A percentile compares a stretch with the other conserved stretches of the same genome.
phyloP scores from a whole-genome alignment of 306 rosid species.

The Calophaca sinica region DNA sequence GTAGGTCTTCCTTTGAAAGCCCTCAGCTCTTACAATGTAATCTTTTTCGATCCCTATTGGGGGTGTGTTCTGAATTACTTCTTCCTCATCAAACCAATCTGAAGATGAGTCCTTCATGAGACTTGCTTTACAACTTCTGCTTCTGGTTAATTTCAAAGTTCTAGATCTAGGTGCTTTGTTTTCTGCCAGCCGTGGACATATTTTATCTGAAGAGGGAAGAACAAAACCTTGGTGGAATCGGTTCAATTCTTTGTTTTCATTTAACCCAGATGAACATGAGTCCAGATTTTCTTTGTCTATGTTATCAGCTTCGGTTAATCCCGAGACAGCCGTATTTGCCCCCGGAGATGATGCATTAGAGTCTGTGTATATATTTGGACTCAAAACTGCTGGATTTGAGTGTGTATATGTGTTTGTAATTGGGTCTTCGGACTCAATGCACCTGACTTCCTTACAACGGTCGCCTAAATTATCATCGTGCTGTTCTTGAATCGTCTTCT shows the following conservation, averaged over 20 bases:
- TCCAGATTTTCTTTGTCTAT: conserved; percentile 53
- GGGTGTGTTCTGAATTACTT: conserved; percentile 58
- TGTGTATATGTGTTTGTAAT: conserved; percentile 43
- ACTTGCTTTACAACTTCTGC: conserved; percentile 82
- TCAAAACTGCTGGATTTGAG: conserved; percentile 54
- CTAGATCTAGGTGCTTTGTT: conserved; percentile 46
- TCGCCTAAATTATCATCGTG: conserved; percentile 54
- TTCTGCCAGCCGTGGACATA: conserved; percentile 53
- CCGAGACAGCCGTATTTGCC: conserved; percentile 58
- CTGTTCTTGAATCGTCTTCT: conserved; percentile 56
- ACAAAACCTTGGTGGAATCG: conserved; percentile 46
- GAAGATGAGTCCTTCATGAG: conserved; percentile 55
- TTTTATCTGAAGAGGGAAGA: conserved; percentile 54
- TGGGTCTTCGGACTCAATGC: conserved; percentile 66
- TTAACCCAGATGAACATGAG: conserved; percentile 46
- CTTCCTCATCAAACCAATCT: conserved; percentile 64
- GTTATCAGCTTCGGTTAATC: conserved; percentile 51
- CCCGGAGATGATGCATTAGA: conserved; percentile 60
- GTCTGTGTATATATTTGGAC: conserved; percentile 50
- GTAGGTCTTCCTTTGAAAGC: conserved; percentile 51
- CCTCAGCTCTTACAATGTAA: conserved; percentile 57
- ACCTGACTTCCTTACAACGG: conserved; percentile 62
- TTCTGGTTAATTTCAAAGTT: conserved; percentile 60
- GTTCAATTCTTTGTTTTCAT: conserved; percentile 51
- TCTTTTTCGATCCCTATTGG: conserved; percentile 54